Base-by-base conservation (phyloP, 179 eudicot genomes). In the Camellia oleifera region DNA sequence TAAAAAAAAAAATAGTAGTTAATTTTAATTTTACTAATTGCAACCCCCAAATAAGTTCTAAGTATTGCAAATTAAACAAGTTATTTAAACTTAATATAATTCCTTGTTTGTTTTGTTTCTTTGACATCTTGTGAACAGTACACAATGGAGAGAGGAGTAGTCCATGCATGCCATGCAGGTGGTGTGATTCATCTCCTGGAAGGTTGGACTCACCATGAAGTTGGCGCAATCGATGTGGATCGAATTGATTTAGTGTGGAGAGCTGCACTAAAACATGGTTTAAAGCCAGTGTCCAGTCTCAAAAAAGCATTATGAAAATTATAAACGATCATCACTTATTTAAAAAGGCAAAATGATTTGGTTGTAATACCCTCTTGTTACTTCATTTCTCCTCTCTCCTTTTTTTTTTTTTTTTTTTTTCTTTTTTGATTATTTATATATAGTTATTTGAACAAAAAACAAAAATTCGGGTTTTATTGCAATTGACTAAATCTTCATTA, bases 101-200 rank as follows among this genome's bases (percentile, higher is more conserved):
- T 64, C 20, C 48, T 44, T 42, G 0, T 11, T 15, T 44, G 7
- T 4, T n/a, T 10, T 18, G 32, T 14, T 7, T 69, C 8, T 45
- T 69, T 23, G 7, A 8, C 52, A 2, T 53, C 1, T 62, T 71
- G 56, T 32, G 14, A 42, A 72, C 89, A 90, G 93, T 90, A 90
- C 65, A 88, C 90, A 11, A 87, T 94, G 97, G 97, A 86, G 11
- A 86, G 98, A 85, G 97, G 97, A 68, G 93, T 92, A 13, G 95
- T 94, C 10, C 97, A 94, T 76, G 98, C 98, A 2, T 94, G 98
- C 80, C 98, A 94, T 85, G 98, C 98, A 3, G 98, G 98, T 1
- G 98, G 98, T n/a, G 88, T 89, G 72, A 95, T 94, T 42, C 98
- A 94, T 84, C 73, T 83, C 18, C 82, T 92, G 45, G 94, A 92